Base-by-base conservation (phyloP, 495 filamentous ascomycete species). In the Aspergillus sclerotiicarbonarius region DNA sequence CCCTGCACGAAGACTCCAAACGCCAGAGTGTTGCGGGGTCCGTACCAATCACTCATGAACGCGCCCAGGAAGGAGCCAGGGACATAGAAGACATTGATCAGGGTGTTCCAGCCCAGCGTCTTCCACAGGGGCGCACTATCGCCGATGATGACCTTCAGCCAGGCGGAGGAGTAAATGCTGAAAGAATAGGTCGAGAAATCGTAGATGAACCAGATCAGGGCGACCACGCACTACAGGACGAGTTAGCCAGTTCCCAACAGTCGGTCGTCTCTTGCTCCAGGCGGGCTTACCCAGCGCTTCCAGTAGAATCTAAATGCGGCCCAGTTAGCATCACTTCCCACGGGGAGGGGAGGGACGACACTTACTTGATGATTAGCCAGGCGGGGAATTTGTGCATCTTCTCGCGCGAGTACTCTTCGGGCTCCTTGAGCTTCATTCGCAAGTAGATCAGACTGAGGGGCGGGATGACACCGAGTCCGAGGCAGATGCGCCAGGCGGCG, bases 201-300 rank as follows among this genome's bases (percentile, higher is more conserved):
- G 67, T 96, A 96, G 62, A 95, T 82, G 72, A 95, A 96, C 92
- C 92, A 97, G 70, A 97, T 91, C 25, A 88, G 58, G 54, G 82
- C 87, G 44, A 96, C 89, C n/a, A 89, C 73, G 3, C 81, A 61
- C 48, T 96, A 74, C 9, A 69, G 8, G 2, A 13, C 16, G 5
- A 80, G 80, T 76, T 89, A 91, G 69, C 79, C 84, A 37, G 33
- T 37, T 15, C 13, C 33, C 33, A 15, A 10, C 33, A 2, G 33
- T 4, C 49, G 37, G 77, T 15, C 19, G 10, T 21, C 9, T 21
- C 3, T 15, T 31, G 46, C 10, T 15, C 47, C 8, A 16, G 13
- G 21, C 2, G 45, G 25, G 9, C 62, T 50, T 67, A 78, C 72
- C 67, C 77, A 59, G 30, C 76, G 76, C 55, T 65, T 72, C 76